Base-by-base conservation (phyloP, 495 filamentous ascomycete species). In the Staphylotrichum longicolle region DNA sequence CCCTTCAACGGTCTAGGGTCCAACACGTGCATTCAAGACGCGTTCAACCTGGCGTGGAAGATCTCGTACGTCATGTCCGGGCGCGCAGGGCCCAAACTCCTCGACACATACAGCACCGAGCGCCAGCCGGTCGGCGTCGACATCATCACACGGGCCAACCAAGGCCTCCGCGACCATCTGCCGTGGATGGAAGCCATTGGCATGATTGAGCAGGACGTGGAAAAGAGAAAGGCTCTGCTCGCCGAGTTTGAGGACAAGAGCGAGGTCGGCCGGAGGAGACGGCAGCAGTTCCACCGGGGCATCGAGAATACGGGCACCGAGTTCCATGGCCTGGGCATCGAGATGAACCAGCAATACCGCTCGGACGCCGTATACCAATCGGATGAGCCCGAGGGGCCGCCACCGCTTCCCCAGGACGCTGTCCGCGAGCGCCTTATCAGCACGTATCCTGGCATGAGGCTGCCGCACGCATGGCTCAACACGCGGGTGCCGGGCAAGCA, bases 11-110 rank as follows among this genome's bases (percentile, higher is more conserved):
- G 80, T 0, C 65, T 81, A 8, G 80, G 80, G 4, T 73, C 69
- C 14, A 83, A 80, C 58, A 80, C 79, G 0, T 81, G 79, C 55
- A 77, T 81, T 30, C 69, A 76, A 44, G 80, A 82, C 56, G 80
- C 78, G 0, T 77, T 69, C 64, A 80, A 83, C 60, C 71, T 83
- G 15, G 77, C 80, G 7, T 81, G 77, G 79, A 81, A 81, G 63
- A 56, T 80, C 3, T 67, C 68, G 30, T 70, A 71, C 39, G 78
- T 78, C 37, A 68, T 77, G 57, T 68, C 73, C 1, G 70, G 75
- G 12, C 50, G 57, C 40, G 76, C 76, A 0, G 62, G 57, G 2
- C 39, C 58, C 1, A n/a, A 39, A 20, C 54, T 80, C 0, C 68
- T 79, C 12, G 61, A 63, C 15, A 70, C 70, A 1, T 78, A 69